Base-by-base conservation (phyloP, 2,329 filamentous ascomycete species). In the Setomelanomma holmii region DNA sequence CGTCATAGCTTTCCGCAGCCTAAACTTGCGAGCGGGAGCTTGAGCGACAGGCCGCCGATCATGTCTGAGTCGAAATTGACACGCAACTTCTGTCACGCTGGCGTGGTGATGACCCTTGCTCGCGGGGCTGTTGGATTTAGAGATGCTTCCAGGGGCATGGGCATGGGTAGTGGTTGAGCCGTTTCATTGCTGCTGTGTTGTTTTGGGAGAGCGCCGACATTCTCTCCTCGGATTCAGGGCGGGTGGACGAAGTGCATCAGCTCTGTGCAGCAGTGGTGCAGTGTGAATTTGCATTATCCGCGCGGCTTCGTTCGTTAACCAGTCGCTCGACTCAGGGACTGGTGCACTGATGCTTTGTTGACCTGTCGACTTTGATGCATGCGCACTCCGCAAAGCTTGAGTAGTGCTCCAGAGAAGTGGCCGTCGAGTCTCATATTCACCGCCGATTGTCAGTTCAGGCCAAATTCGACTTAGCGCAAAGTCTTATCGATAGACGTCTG, bases 11-110 rank as follows among this genome's bases (percentile, higher is more conserved):
- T 53, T 68, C 71, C 66, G 65, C 50, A 66, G 71, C 57, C 64
- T 68, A 69, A 69, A 70, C 51, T 58, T 61, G 64, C 55, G 56
- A 62, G 59, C 68, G 68, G 69, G 66, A 71, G 63, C 68, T 69
- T 69, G 69, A 71, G 69, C 58, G 60, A 57, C 48, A 54, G 45
- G 48, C 56, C 50, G 68, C 54, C 63, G 65, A 72, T 71, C 67
- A 63, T 58, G 55, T 64, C 60, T 57, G 56, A 61, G 63, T 46
- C 56, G 56, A 69, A 61, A 64, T 62, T 61, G 50, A 53, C 45
- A 55, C 47, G 64, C 61, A 68, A 39, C 40, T 36, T 36, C 27
- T 50, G 53, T 64, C 62, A 66, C 59, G 58, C 54, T 55, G 47
- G 49, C 49, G 64, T 62, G 63, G 49, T 38, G 40, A 34, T 52